phyloP scores from a whole-genome alignment of 441 rosid genomes.

The Brassica hybrid region DNA sequence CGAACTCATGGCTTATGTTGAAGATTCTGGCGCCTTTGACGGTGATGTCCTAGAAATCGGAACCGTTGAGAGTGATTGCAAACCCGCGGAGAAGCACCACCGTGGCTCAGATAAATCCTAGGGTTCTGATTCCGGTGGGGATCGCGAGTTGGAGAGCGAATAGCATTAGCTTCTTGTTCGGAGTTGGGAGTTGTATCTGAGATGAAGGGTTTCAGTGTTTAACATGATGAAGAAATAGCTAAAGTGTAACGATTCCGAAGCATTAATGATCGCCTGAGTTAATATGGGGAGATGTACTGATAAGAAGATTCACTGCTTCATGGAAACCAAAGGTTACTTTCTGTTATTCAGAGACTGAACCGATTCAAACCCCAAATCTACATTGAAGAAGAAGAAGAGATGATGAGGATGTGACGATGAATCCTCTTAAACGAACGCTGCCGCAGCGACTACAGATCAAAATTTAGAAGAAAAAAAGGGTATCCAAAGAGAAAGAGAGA shows the following conservation, averaged over 20 bases:
- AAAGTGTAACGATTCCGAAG: no score
- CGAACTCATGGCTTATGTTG: conserved; percentile 91
- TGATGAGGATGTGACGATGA: no score
- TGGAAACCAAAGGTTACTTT: no score
- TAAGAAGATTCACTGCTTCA: no score
- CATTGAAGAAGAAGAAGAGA: no score
- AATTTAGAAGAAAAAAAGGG: neutral
- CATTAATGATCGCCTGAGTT: no score
- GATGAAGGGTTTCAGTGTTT: no score
- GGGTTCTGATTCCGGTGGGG: conserved; percentile 77
- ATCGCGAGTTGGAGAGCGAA: conserved; percentile 86
- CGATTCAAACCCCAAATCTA: no score
- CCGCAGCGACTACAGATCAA: neutral
- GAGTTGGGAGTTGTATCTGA: conserved; percentile 21
- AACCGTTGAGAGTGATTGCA: conserved; percentile 74
- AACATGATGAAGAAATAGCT: no score
- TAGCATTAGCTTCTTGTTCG: conserved; percentile 81
- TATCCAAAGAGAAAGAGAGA: neutral
- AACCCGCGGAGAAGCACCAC: conserved; percentile 92
- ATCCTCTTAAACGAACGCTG: neutral
- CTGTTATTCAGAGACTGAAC: no score
- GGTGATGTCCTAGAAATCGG: conserved; percentile 91
- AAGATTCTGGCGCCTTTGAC: conserved; percentile 85
- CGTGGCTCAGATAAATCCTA: conserved; percentile 59
- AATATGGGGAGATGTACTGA: no score